phyloP scores from a whole-genome alignment of 2,329 filamentous ascomycete species.

The Pyrenophora graminea region DNA sequence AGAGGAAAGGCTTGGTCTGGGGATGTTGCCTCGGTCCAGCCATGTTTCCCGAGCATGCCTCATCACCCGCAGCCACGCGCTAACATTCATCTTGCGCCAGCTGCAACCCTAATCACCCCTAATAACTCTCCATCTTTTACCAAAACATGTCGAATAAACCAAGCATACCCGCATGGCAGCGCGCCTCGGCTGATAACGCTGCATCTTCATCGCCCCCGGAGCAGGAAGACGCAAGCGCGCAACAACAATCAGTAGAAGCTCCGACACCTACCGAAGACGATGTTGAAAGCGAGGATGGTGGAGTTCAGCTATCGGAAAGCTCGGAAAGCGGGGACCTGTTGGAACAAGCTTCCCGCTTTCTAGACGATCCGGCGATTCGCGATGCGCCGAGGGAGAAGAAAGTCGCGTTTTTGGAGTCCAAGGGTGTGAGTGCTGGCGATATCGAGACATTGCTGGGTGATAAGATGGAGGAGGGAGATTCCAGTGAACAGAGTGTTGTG shows the following conservation, averaged over 20 bases:
- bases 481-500: too few relatives aligned
- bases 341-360: constrained; percentile 74
- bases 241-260: constrained; percentile 23
- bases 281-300: constrained; percentile 3
- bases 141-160: constrained; percentile 28
- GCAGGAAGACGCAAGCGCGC: constrained; percentile 20
- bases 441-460: constrained; percentile 67
- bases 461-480: background rate
- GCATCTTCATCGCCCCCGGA: constrained; percentile 9
- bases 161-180: constrained; percentile 45
- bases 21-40: constrained; percentile 29
- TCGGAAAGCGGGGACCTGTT: constrained; percentile 42
- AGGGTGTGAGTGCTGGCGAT: constrained; percentile 70
- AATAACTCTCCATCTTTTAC: background rate
- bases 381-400: constrained; percentile 73
- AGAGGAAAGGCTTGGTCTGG: constrained; percentile 9
- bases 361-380: constrained; percentile 73
- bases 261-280: constrained; percentile 16
- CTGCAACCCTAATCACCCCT: background rate
- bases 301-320: constrained; percentile 8
- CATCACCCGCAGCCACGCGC: constrained; percentile 10
- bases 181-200: constrained; percentile 20
- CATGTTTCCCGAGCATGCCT: constrained; percentile 20
- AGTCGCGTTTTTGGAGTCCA: constrained; percentile 73
- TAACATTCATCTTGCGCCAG: constrained; percentile 4